Base-by-base conservation (phyloP, 352 stramenopile genomes). In the Pythium vanterpoolii region DNA sequence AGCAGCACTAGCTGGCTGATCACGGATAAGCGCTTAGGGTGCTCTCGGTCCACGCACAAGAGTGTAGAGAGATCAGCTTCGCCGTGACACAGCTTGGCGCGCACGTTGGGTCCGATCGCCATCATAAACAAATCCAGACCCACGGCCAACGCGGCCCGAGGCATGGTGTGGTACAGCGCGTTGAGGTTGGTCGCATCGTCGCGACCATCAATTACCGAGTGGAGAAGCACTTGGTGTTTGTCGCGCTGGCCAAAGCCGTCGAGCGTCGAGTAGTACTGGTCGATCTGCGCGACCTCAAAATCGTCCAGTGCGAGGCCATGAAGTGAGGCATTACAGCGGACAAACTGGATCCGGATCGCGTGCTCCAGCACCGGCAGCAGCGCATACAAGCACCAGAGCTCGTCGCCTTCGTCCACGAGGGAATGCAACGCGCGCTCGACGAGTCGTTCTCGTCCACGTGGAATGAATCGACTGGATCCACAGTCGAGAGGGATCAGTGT, bases 101-200 rank as follows among this genome's bases (percentile, higher is more conserved):
- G 74, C 43, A 91, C 52, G 60, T 89, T 91, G 0, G 79, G 82
- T 0, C 82, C 82, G 8, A 47, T 51, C 0, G 74, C 67, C 73
- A 87, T 88, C 82, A 91, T 91, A 46, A 91, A 91, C n/a, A 89
- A 64, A 51, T 91, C 82, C 27, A 91, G 54, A 49, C 71, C 71
- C 4, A 86, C 68, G 0, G 65, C 64, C 28, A 91, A 53, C 4
- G 70, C 70, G 0, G 70, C 74, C 1, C 63, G 59, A 0, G 77
- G 76, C 1, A 89, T 48, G 4, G 67, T 62, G 36, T 70, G 48
- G 59, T 91, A 91, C 13, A 91, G 59, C 19, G 64, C 68, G 21
- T 88, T 86, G 16, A 68, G 28, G 16, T 16, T 53, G 10, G 21
- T 19, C 6, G 27, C 34, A 23, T 34, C 21, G 5, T 40, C 48